Evolutionary conservation across 225 moss, liverwort and hornwort species (phyloP).

Genomic region (Bryum argenteum): DNA sequence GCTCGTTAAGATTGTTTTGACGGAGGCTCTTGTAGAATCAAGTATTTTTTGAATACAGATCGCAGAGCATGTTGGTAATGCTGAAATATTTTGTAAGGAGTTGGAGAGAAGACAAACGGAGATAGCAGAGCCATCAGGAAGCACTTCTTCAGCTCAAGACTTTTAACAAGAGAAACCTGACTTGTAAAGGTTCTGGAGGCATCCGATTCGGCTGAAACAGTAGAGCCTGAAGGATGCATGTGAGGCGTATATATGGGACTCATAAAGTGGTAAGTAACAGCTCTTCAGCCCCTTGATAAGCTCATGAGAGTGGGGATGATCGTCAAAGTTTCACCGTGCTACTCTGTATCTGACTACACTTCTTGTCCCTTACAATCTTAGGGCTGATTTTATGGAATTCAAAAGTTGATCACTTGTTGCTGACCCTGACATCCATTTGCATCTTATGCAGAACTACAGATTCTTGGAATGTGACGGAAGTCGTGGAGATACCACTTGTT

Average conservation of each 20-base stretch:
- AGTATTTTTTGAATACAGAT: conserved; percentile 24
- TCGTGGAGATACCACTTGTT: conserved; percentile 4
- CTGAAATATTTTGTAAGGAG: conserved; percentile 14
- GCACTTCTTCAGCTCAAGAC: conserved; percentile 24
- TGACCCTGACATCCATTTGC: not conserved
- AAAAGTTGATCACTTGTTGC: not conserved
- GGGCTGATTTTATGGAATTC: not conserved
- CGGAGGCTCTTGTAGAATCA: conserved; percentile 27
- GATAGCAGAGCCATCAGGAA: conserved; percentile 23
- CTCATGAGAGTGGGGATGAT: not conserved
- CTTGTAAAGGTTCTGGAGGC: conserved; percentile 30
- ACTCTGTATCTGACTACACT: not conserved
- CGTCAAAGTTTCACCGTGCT: not conserved
- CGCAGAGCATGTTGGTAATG: conserved; percentile 3
- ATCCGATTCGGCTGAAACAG: not conserved
- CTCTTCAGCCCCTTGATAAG: not conserved
- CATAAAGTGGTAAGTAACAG: not conserved
- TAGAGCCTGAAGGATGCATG: not conserved
- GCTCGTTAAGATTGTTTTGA: conserved; percentile 23
- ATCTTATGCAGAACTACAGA: conserved; percentile 13
- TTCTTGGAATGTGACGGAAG: conserved; percentile 9
- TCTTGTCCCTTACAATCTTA: not conserved
- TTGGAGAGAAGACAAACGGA: conserved; percentile 22
- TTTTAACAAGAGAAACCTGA: conserved; percentile 29
- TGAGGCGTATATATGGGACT: conserved; percentile 9